These are phyloP conservation scores for Globisporangium nagaii DNA, from an alignment of 352 stramenopile genomes.

Conservation along the genomic window DNA sequence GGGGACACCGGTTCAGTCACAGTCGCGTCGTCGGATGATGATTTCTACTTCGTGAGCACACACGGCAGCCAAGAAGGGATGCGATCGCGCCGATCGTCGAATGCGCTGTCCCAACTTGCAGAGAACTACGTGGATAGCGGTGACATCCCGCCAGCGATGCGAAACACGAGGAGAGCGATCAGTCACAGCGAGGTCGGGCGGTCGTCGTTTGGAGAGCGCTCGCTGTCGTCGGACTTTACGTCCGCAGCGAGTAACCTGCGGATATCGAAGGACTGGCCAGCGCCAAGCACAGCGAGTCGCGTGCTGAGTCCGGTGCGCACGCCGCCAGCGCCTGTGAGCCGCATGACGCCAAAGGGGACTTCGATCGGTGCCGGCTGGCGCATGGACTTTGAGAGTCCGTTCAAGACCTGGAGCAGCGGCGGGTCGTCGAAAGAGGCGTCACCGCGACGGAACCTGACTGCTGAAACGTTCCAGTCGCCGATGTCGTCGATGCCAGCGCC, in stretches of 20 bases:
- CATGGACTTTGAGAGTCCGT: slow-evolving; percentile 69
- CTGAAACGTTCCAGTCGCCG: slow-evolving; percentile 47
- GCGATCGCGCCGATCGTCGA: slow-evolving; percentile 27
- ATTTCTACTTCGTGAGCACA: slow-evolving; percentile 14
- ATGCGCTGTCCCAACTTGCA: slow-evolving; percentile 21
- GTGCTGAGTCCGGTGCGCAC: slow-evolving; percentile 18
- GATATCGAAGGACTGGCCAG: slow-evolving; percentile 44
- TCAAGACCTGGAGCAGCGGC: slow-evolving; percentile 64
- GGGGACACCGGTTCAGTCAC: not conserved
- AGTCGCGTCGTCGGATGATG: slow-evolving; percentile 9
- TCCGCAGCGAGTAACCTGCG: slow-evolving; percentile 8
- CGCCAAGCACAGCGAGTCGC: slow-evolving; percentile 14
- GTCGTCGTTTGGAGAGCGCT: slow-evolving; percentile 11
- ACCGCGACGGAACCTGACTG: slow-evolving; percentile 28
- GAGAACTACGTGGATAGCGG: slow-evolving; percentile 17
- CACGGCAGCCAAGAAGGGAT: slow-evolving; percentile 1
- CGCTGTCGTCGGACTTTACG: slow-evolving; percentile 7
- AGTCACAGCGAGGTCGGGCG: slow-evolving; percentile 54
- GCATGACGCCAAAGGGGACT: slow-evolving; percentile 4
- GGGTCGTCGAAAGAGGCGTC: slow-evolving; percentile 30
- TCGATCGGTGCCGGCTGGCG: slow-evolving; percentile 30
- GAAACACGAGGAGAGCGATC: slow-evolving; percentile 41
- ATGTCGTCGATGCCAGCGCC: slow-evolving; percentile 20
- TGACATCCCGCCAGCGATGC: slow-evolving; percentile 48
- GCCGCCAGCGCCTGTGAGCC: not conserved